Evolutionary conservation across 2,329 filamentous ascomycete genomes (phyloP).

Genomic region (Pseudocercospora fijiensis): DNA sequence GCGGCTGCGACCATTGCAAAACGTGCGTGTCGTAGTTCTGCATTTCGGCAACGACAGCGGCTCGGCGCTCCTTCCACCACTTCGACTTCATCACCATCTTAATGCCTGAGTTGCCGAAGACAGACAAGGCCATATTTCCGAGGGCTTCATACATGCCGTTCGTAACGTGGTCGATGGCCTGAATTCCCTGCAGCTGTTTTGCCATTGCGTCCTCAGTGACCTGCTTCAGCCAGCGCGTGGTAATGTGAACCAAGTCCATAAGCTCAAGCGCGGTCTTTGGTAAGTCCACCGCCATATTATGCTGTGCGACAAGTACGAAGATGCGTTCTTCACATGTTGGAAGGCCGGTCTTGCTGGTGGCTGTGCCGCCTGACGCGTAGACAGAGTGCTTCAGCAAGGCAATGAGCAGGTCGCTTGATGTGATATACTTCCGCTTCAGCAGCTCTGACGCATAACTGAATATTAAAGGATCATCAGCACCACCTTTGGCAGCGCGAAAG

Average conservation of each 20-base stretch:
- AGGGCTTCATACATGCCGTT: conserved; percentile 37
- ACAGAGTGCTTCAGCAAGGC: conserved; percentile 34
- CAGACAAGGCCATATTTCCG: conserved; percentile 31
- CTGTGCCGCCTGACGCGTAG: conserved; percentile 12
- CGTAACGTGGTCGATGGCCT: conserved; percentile 28
- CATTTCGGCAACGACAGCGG: conserved; percentile 33
- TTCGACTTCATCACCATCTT: conserved; percentile 28
- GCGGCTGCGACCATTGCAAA: conserved; percentile 38
- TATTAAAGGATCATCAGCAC: conserved; percentile 34
- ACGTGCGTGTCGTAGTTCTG: conserved; percentile 37
- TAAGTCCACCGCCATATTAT: conserved; percentile 28
- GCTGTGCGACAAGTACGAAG: conserved; percentile 33
- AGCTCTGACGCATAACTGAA: conserved; percentile 33
- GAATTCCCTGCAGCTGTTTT: conserved; percentile 34
- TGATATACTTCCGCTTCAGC: conserved; percentile 27
- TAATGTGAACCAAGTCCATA: conserved; percentile 26
- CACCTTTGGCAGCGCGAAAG: conserved; percentile 24
- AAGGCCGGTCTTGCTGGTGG: conserved; percentile 20
- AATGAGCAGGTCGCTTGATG: conserved; percentile 32
- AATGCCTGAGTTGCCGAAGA: conserved; percentile 34
- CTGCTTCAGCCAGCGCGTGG: conserved; percentile 34
- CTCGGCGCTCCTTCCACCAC: conserved; percentile 34
- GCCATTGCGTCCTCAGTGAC: conserved; percentile 34
- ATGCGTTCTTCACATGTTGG: conserved; percentile 37
- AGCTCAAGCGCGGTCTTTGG: conserved; percentile 22